Base-by-base conservation (phyloP, 768 basidiomycete genomes). In the Serendipita sp. region DNA sequence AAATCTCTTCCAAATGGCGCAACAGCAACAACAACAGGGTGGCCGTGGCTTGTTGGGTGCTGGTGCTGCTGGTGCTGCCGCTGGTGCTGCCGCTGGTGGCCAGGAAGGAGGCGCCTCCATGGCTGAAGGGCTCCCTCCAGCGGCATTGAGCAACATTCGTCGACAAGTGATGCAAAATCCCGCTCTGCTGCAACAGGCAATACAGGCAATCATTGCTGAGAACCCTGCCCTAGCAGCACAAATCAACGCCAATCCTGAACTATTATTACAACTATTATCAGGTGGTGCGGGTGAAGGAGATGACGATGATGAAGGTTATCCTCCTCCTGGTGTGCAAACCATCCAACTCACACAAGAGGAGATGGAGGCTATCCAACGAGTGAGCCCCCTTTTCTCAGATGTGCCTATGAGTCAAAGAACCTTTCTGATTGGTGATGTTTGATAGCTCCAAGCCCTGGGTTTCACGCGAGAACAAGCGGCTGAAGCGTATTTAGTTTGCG, bases 401-500 rank as follows among this genome's bases (percentile, higher is more conserved):
- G 32, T 23, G 45, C 1, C 10, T 41, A 41, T 62, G 34, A 44
- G 60, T 62, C 35, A n/a, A 23, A 62, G 69, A 18, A 64, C 15
- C 30, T 44, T 67, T 54, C 56, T 44, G 32, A 63, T 54, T 52
- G 66, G 67, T n/a, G 36, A 54, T 47, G 68, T 38, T 48, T 3
- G n/a, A 13, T 68, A 96, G 94, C 78, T 96, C 67, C 83, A 90
- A 75, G 85, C 77, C 0, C 83, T 98, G 52, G 95, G 96, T 0
- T 98, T 99, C 74, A 74, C 89, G 16, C 81, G 91, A 45, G 79
- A 92, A 48, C 77, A 78, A 0, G 95, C 80, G n/a, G 76, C 94
- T 41, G 83, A 97, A 74, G 96, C 96, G 1, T 99, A 89, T 75
- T 83, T 95, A 72, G 89, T 86, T 1, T 97, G 94, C 74, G 96